Evolutionary conservation across 176 grass and related monocot species (phyloP).

Genomic region (bread wheat (Triticum aestivum)): IWGSC_CS_RefSeq_v2.1 NC_057800.1:572538457-572538956

Average conservation of each 20-base stretch:
- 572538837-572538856: conserved; percentile 60
- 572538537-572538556: conserved; percentile 1
- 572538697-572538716: not conserved
- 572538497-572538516: not conserved
- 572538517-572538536: not conserved
- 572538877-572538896: conserved; percentile 37
- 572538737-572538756: not conserved
- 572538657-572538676: conserved; percentile 15
- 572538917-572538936: conserved; percentile 46
- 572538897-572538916: conserved; percentile 62
- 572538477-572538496: not conserved
- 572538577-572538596: not conserved
- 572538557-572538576: conserved; percentile 13
- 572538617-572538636: too few species aligned
- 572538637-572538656: too few species aligned
- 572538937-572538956: conserved; percentile 24
- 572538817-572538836: conserved; percentile 46
- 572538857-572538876: conserved; percentile 49
- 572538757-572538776: not conserved
- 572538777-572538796: not conserved
- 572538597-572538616: too few species aligned
- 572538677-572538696: not conserved
- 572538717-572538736: not conserved
- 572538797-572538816: not conserved
- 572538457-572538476: not conserved